A percentile compares a stretch with the other conserved stretches of the same genome.
These are phyloP conservation scores for Leersia perrieri DNA, from an alignment of 176 grass and related monocot species.

Conservation along the genomic window DNA sequence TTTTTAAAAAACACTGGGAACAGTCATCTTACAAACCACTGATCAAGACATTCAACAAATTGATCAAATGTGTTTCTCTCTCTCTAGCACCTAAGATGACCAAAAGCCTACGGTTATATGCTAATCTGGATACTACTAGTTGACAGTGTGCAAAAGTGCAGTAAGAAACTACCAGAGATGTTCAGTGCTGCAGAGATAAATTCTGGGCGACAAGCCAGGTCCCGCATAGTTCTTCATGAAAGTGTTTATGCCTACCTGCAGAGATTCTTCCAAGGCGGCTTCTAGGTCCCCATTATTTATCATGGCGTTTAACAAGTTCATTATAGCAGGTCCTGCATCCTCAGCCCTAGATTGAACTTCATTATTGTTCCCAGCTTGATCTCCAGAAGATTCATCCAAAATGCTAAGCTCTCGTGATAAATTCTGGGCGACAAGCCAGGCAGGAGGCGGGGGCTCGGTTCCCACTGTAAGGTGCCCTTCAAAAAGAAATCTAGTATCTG, in stretches of 20 bases:
- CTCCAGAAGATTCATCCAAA: constrained; percentile 58
- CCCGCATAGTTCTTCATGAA: too few relatives aligned
- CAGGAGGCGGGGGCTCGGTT: constrained; percentile 80
- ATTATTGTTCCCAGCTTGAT: constrained; percentile 38
- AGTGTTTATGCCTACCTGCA: constrained; percentile 42
- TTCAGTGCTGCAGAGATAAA: not conserved
- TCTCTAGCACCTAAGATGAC: not conserved
- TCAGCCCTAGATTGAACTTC: constrained; percentile 7
- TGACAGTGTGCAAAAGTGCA: not conserved
- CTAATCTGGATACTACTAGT: not conserved
- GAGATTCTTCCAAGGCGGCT: constrained; percentile 70
- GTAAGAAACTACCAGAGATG: constrained; percentile 9
- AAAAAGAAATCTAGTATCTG: constrained; percentile 84
- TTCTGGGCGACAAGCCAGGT: too few relatives aligned
- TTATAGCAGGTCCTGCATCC: constrained; percentile 39
- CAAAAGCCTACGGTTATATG: constrained; percentile 5
- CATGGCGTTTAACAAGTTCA: constrained; percentile 57
- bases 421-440: constrained; percentile 92
- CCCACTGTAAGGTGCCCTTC: constrained; percentile 95
- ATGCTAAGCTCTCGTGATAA: constrained; percentile 58
- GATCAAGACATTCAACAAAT: not conserved
- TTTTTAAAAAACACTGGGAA: too few relatives aligned
- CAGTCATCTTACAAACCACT: not conserved
- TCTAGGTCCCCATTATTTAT: constrained; percentile 49
- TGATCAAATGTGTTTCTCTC: not conserved